Evolutionary conservation across 352 stramenopile species (phyloP), one percentile per base, ranked within the genome.

Genomic region (Pythium aristosporum): DNA sequence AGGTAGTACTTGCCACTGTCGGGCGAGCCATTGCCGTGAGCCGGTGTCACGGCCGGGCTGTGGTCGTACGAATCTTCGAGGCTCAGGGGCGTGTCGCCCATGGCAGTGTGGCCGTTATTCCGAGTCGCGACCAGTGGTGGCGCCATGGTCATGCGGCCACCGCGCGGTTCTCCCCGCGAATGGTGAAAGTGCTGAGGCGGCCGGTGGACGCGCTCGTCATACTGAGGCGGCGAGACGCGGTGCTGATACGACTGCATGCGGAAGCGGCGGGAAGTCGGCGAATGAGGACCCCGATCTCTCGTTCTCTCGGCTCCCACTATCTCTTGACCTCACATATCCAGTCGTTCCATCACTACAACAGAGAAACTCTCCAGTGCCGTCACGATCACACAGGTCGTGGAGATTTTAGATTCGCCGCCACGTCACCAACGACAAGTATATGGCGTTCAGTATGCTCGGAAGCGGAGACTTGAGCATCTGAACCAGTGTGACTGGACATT

Each of bases 1-100:
- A 69, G 28, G 30, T 44, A 57, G 63, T 65, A 69, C 56, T 69
- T 69, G 56, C 46, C 34, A 23, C 49, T 64, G 37, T 57, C 51
- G 12, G 57, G 50, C 36, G 49, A 57, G 50, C 50, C 55, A 16
- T 48, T 28, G 16, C 23, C 8, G 32, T 55, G 37, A 1, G 53
- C 34, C 18, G 50, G 51, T 23, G 53, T 57, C 21, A 23, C 18
- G 18, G 44, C 39, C 5, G 23, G 34, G 11, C 43, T 39, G 49
- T 59, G 64, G 16, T 71, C 64, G 32, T 63, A 48, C 48, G 55
- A 12, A 30, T 61, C 55, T 28, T 69, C 55, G 9, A 69, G 49
- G 37, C 52, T 68, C 16, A 65, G 16, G 41, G 56, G 54, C n/a
- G 47, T 61, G 28, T 61, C 44, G 36, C 20, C 39, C 39, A 61